Base-by-base conservation (phyloP, 2,329 filamentous ascomycete genomes). In the Anthostomella pinea region DNA sequence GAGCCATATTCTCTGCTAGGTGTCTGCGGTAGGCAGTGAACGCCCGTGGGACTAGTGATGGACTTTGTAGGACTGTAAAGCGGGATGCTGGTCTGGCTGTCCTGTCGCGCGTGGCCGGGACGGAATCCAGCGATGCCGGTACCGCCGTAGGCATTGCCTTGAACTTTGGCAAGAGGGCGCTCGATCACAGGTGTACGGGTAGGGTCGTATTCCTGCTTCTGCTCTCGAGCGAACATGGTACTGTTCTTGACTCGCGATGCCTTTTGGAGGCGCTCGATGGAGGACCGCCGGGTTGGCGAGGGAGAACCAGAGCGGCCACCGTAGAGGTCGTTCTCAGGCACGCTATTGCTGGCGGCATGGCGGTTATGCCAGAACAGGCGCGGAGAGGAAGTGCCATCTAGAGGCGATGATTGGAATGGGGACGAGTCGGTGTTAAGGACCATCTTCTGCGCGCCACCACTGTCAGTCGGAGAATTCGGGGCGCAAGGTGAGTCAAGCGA, bases 231-330 rank as follows among this genome's bases (percentile, higher is more conserved):
- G 60, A 95, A 87, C 74, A 97, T 96, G 68, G 84, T 95, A 75
- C 91, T 96, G 70, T 95, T 97, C 75, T 91, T 95, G 56, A 98
- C 93, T 43, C 93, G 85, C 37, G 91, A 95, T 20, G 89, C 90
- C 61, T 84, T 87, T 68, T 96, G 94, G 41, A 98, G 75, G 57
- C 90, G 90, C 74, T 98, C 93, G 51, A 98, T 90, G 13, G 91
- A 97, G 29, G 87, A 87, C 58, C 91, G 83, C 56, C 87, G 85
- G 39, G 80, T 83, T 15, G 87, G 81, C 29, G 84, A 83, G 6
- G 83, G 79, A 8, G 85, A 81, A 27, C 75, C 71, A 19, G 67
- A 64, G 33, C 79, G 73, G 39, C 73, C 71, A 44, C 77, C 72
- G 48, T 79, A 80, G 38, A 73, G 62, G 30, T 69, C 73, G 65